Conservation (phyloP, 805 yeast species). For the Saturnispora gosingensis region DNA sequence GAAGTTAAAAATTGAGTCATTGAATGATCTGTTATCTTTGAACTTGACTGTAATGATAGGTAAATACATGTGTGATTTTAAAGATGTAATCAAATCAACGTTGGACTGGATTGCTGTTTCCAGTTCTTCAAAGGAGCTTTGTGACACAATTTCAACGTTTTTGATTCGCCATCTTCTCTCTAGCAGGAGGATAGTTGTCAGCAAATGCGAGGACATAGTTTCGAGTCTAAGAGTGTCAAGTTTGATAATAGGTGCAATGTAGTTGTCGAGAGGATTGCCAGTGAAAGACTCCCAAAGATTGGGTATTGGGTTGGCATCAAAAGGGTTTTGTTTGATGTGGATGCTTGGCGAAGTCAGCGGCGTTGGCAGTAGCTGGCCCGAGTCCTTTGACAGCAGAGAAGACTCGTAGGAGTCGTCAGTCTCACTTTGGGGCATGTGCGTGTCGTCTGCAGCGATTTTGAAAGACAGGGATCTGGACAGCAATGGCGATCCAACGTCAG, state of each 20-base stretch:
- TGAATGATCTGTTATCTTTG: background rate
- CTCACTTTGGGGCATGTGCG: background rate
- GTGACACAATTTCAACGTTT: background rate
- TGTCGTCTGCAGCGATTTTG: too few species aligned
- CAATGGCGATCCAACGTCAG: background rate
- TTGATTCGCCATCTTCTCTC: background rate
- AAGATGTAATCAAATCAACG: background rate
- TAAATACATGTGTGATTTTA: background rate
- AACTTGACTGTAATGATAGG: background rate
- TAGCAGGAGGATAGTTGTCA: background rate
- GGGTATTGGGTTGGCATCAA: background rate
- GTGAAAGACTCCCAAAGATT: background rate
- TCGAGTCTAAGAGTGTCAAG: background rate
- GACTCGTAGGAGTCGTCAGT: background rate
- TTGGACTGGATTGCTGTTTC: background rate
- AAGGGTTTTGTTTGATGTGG: background rate
- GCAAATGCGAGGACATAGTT: background rate
- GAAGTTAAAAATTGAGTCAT: background rate
- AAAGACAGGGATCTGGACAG: background rate
- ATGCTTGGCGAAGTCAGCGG: conserved; percentile 2
- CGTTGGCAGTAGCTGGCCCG: background rate
- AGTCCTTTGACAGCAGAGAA: background rate
- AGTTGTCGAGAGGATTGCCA: background rate
- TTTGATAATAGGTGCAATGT: background rate
- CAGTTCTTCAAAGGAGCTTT: background rate